Evolutionary conservation across 352 stramenopile species (phyloP), one percentile per base, ranked within the genome.

Genomic region (Phytophthora citrophthora): DNA sequence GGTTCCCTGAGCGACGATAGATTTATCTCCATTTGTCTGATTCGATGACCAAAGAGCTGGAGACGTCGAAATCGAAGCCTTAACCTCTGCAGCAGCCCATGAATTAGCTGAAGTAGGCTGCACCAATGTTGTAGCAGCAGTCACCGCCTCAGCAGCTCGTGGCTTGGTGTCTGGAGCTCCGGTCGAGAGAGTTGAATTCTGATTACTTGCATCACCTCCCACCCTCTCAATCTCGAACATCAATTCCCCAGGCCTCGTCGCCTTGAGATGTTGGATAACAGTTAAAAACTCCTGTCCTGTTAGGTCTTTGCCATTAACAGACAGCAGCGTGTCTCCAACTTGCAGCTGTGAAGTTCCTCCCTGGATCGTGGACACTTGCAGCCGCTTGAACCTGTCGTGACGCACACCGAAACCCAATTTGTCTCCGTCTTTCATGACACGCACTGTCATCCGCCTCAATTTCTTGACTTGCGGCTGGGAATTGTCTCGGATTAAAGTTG

Each of bases 361-460:
- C 34, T 87, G 81, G 6, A 88, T 26, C 16, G 80, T 85, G 45
- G 81, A 90, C 51, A 93, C 80, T 38, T 83, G 76, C 7, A 90
- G 60, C 15, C 81, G 63, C 23, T 76, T 80, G 18, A 70, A 66
- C 13, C 62, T 61, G 58, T 93, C 80, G 32, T 91, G 83, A 44
- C 82, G 78, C 60, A 91, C 86, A 3, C 81, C 80, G 59, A 91
- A 93, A 24, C 84, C 81, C 45, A 93, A 64, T 43, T 69, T 81
- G 48, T 87, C 69, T 3, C 79, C 80, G 36, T 83, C 45, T 43
- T 90, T 91, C 41, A 58, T 57, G 6, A 90, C 66, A 16, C 64
- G 54, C 10, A 93, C 63, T 4, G 54, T 84, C 54, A 91, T 47
- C 15, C 60, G 72, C 10, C 47, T 26, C n/a, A 63, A 54, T 20